Evolutionary conservation across 1,139 yeast species (phyloP), one percentile per base, ranked within the genome.

Genomic region (Geotrichum australiense): DNA sequence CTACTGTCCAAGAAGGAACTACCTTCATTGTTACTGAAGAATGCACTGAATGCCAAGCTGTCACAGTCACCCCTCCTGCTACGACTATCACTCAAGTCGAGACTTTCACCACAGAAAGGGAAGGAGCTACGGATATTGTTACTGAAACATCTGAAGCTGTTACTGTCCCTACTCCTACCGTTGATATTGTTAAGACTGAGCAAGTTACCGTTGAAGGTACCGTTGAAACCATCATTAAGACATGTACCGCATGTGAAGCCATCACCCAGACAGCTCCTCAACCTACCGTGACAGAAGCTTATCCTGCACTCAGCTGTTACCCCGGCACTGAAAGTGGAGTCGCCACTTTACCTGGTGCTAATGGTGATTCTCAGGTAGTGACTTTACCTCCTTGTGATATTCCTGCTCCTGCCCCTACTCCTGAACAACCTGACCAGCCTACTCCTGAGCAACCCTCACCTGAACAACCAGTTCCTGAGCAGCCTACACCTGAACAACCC

Each of bases 91-190:
- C 14, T 12, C 8, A 30, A 1, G 14, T 21, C 2, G 21, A 33
- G 14, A 39, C 37, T 2, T 11, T 33, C 19, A 24, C 22, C 7
- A 33, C 42, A 10, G 21, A 27, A 23, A 10, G 30, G 4, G 30
- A 35, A n/a, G 43, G 34, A 12, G 26, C 36, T 22, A 28, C 38
- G 2, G 23, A n/a, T 11, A 28, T 26, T 12, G 12, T 34, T 27
- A n/a, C 19, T n/a, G 32, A 25, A 19, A 16, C 38, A 3, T 26
- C 19, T 1, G 20, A 19, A 19, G 27, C 22, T 4, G 31, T 26
- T 25, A 35, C 32, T 35, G 38, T 16, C 6, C 38, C 38, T 19
- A 19, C 32, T 35, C 25, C 35, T 23, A 28, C 38, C 24, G 43
- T 34, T 25, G 24, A 16, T n/a, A 28, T 34, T 22, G 23, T 30